A percentile compares a stretch with the other conserved stretches of the same genome.
phyloP scores from a whole-genome alignment of 2,329 filamentous ascomycete genomes.

The Graphilbum sp. region DNA sequence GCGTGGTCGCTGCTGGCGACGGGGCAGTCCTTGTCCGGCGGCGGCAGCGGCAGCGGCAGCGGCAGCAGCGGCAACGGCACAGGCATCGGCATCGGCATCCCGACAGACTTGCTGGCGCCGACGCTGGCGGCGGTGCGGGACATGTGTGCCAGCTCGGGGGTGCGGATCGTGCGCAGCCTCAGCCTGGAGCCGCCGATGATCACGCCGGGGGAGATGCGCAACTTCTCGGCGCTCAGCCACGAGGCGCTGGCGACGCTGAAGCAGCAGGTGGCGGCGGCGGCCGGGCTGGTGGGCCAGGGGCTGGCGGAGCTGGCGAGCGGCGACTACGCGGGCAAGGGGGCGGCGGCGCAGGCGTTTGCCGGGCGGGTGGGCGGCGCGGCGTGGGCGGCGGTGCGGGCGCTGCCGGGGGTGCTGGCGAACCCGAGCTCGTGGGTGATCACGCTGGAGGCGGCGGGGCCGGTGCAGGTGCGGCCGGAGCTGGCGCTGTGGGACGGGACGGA shows the following conservation, averaged over 20 bases:
- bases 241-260: constrained; percentile 49
- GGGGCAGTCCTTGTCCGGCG: too few species aligned
- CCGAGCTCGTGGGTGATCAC: constrained; percentile 43
- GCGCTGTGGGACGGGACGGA: constrained; percentile 53
- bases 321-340: constrained; percentile 17
- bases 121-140: constrained; percentile 19
- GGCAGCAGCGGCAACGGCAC: too few species aligned
- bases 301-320: constrained; percentile 30
- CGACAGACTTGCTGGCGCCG: too few species aligned
- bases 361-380: constrained; percentile 7
- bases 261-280: constrained; percentile 25
- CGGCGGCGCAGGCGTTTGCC: constrained; percentile 8
- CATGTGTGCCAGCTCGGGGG: constrained; percentile 24
- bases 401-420: constrained; percentile 22
- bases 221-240: constrained; percentile 63
- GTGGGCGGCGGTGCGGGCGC: constrained; percentile 13
- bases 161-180: constrained; percentile 32
- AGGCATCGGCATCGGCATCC: too few species aligned
- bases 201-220: constrained; percentile 46
- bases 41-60: too few species aligned
- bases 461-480: constrained; percentile 8
- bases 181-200: constrained; percentile 33
- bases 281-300: constrained; percentile 21
- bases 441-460: constrained; percentile 26
- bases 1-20: constrained; percentile 13